Percentiles rank a stretch among this genome's conserved stretches.
Conservation (phyloP, 2,329 filamentous ascomycete genomes). For the Penicillium sp. region DNA sequence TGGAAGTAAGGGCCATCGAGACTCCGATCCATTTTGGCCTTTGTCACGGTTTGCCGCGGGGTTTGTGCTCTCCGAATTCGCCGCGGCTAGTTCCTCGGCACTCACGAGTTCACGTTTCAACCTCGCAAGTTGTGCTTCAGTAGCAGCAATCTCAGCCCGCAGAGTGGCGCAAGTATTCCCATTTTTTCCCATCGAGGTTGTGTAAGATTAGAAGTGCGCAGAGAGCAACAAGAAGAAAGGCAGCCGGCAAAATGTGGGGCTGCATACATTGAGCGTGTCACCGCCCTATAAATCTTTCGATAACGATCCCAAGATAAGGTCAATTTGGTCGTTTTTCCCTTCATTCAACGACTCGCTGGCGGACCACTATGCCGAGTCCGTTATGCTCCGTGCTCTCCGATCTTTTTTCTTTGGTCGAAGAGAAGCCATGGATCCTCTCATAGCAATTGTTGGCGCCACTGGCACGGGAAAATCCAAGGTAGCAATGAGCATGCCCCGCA, state of each 20-base stretch:
- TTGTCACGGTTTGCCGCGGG: not conserved
- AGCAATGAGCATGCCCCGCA: constrained; percentile 27
- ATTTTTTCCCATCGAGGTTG: constrained; percentile 12
- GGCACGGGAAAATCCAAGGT: constrained; percentile 94
- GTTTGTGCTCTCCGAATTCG: constrained; percentile 11
- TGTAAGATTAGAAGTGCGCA: not conserved
- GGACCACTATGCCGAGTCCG: not conserved
- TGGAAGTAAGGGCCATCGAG: constrained; percentile 66
- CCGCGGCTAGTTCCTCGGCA: constrained; percentile 27
- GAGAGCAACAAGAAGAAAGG: not conserved
- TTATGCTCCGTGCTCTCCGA: constrained; percentile 29
- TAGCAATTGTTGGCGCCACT: constrained; percentile 84
- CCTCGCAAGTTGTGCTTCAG: constrained; percentile 35
- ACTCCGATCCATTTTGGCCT: not conserved
- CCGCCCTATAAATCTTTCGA: not conserved
- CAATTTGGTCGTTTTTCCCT: not conserved
- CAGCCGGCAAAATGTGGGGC: not conserved
- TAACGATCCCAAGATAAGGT: not conserved
- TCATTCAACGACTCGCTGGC: not conserved
- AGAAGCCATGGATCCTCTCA: constrained; percentile 56
- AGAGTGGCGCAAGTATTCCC: constrained; percentile 33
- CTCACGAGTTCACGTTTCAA: constrained; percentile 38
- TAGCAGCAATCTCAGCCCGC: constrained; percentile 37
- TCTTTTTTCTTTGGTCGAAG: constrained; percentile 19
- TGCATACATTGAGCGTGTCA: not conserved